Percentiles rank a stretch among this genome's conserved stretches.
These are phyloP conservation scores for Groenewaldozyma tartarivorans DNA, from an alignment of 805 yeast genomes.

Conservation along the genomic window DNA sequence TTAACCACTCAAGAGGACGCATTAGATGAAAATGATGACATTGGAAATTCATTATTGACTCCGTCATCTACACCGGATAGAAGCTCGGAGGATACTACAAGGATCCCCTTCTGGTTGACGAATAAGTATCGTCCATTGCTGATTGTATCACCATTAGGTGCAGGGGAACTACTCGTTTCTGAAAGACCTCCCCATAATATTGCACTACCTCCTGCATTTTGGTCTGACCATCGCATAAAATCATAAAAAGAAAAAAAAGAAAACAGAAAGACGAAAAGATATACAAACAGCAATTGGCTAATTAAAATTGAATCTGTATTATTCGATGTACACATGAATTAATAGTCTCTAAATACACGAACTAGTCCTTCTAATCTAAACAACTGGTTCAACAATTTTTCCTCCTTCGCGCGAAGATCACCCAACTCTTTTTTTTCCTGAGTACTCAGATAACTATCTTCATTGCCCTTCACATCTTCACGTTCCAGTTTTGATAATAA, in stretches of 20 bases:
- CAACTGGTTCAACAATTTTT: constrained; percentile 24
- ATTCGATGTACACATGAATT: constrained; percentile 1
- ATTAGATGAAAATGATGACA: constrained; percentile 10
- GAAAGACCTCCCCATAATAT: constrained; percentile 63
- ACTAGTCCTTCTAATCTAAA: constrained; percentile 28
- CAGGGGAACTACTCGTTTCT: constrained; percentile 55
- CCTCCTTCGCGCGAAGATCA: constrained; percentile 32
- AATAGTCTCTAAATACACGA: constrained; percentile 31
- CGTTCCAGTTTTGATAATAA: constrained; percentile 74
- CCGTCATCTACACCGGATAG: constrained; percentile 1
- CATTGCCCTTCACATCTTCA: constrained; percentile 82
- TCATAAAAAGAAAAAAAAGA: constrained; percentile 5
- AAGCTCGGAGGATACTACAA: constrained; percentile 6
- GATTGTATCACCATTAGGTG: constrained; percentile 45
- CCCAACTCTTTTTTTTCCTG: constrained; percentile 68
- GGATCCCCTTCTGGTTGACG: constrained; percentile 59
- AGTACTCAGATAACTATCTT: constrained; percentile 60
- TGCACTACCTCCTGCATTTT: constrained; percentile 28
- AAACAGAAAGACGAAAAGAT: background rate
- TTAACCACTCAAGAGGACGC: constrained; percentile 18
- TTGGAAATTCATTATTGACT: constrained; percentile 13
- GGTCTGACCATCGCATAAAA: constrained; percentile 25
- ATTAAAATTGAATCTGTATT: background rate
- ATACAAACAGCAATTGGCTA: background rate
- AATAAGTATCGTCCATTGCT: constrained; percentile 67